Conservation (phyloP, 2,329 filamentous ascomycete genomes). For the Aaosphaeria pasadenensis region DNA sequence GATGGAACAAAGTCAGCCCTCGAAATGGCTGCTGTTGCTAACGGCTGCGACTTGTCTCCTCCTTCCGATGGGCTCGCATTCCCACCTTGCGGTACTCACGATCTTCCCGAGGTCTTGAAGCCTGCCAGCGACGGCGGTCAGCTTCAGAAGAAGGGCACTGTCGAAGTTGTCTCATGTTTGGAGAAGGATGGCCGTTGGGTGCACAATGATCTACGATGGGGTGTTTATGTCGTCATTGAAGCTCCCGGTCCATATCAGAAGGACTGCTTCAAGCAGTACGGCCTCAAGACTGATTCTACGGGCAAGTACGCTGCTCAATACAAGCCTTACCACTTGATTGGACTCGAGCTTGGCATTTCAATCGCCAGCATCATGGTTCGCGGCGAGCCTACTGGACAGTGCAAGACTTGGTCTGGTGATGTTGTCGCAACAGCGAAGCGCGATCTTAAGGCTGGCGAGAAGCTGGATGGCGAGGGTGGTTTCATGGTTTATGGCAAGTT, state of each 20-base stretch:
- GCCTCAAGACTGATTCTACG: conserved; percentile 43
- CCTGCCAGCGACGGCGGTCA: conserved; percentile 43
- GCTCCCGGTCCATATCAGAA: conserved; percentile 41
- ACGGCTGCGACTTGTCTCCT: conserved; percentile 43
- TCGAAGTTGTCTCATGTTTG: conserved; percentile 47
- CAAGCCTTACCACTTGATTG: conserved; percentile 49
- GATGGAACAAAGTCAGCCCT: conserved; percentile 49
- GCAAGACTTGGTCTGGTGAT: conserved; percentile 44
- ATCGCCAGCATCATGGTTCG: conserved; percentile 46
- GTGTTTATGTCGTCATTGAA: conserved; percentile 47
- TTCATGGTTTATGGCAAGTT: conserved; percentile 47
- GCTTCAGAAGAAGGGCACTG: conserved; percentile 41
- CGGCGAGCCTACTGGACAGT: conserved; percentile 46
- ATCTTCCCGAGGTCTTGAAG: conserved; percentile 42
- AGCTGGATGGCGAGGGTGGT: conserved; percentile 45
- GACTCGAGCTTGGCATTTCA: conserved; percentile 45
- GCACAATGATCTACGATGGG: conserved; percentile 43
- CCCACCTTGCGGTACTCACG: conserved; percentile 44
- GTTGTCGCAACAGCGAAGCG: conserved; percentile 49
- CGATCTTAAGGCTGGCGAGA: conserved; percentile 44
- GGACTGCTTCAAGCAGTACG: conserved; percentile 46
- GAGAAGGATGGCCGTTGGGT: conserved; percentile 43
- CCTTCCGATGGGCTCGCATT: conserved; percentile 43
- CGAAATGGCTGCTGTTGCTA: conserved; percentile 49
- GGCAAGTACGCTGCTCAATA: conserved; percentile 45